Evolutionary conservation across 768 basidiomycete species (phyloP), one percentile per base, ranked within the genome.

Genomic region (Termitomyces sp.): DNA sequence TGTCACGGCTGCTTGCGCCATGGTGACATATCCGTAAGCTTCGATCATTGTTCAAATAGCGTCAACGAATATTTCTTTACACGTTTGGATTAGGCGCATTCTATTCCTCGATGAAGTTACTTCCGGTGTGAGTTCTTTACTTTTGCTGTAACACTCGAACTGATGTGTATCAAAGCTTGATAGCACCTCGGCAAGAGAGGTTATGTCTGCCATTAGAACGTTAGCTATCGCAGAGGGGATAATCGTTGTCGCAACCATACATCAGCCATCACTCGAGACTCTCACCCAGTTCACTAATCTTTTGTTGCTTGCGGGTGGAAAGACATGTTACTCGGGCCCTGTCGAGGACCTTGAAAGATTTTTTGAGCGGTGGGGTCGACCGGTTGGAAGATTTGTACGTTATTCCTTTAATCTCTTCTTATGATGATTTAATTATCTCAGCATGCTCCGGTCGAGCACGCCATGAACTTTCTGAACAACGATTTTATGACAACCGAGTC

Each of bases 31-130:
- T 41, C 85, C 86, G 57, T 75, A 60, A 60, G 73, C 67, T 14
- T 46, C 16, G 20, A 38, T 28, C 36, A 16, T 14, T 26, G 28
- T 53, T 45, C 38, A 16, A 14, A 14, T 32, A 26, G 11, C 16
- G 14, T 16, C 55, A 16, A 32, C 16, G 20, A 3, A 38, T 50
- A 35, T 46, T 14, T 36, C 11, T 36, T 44, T 40, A 14, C 11
- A 18, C 36, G 24, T n/a, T 41, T 20, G 18, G 20, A 36, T 3
- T 47, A 78, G 76, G 20, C 76, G 79, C 4, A 77, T 89, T 9
- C 69, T 88, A 26, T 74, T 87, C 48, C 74, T 88, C 2, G 86
- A 89, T 60, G 86, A 85, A 63, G 80, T 82, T 2, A 84, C 83
- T 1, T 79, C 77, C 26, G 83, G 83, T 16, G 74, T 76, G 54